Conservation (phyloP, 768 basidiomycete genomes). For the Russula virescens region DNA sequence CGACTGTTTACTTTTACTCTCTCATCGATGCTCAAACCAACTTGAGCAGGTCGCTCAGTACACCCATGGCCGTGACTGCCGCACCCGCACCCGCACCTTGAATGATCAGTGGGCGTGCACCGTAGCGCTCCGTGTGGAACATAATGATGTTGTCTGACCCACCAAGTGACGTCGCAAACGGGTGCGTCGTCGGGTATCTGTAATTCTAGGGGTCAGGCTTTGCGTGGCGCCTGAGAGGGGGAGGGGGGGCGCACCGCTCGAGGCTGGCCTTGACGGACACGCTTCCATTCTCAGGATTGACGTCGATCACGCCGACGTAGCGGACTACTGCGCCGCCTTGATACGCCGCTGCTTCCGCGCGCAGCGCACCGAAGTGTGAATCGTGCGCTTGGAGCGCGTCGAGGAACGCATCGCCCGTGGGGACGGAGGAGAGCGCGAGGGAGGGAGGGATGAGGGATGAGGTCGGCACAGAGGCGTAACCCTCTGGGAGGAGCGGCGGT, state of each 20-base stretch:
- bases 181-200: conserved; percentile 85
- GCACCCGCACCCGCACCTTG: conserved; percentile 98
- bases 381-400: conserved; percentile 77
- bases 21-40: conserved; percentile 28
- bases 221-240: no score
- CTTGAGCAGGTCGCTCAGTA: conserved; percentile 79
- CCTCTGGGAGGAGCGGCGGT: conserved; percentile 47
- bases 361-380: conserved; percentile 63
- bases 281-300: conserved; percentile 55
- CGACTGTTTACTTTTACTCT: background rate
- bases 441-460: conserved; percentile 78
- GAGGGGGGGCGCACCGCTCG: conserved; percentile 58
- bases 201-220: background rate
- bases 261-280: conserved; percentile 74
- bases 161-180: conserved; percentile 92
- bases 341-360: conserved; percentile 61
- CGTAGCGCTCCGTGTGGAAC: conserved; percentile 93
- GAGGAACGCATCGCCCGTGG: conserved; percentile 80
- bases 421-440: conserved; percentile 47
- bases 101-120: conserved; percentile 80
- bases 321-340: conserved; percentile 64
- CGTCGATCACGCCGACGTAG: conserved; percentile 93
- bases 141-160: conserved; percentile 98
- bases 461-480: conserved; percentile 76
- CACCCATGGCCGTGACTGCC: conserved; percentile 97